phyloP scores from a whole-genome alignment of 2,329 filamentous ascomycete species.

The Colletotrichum sp. region DNA sequence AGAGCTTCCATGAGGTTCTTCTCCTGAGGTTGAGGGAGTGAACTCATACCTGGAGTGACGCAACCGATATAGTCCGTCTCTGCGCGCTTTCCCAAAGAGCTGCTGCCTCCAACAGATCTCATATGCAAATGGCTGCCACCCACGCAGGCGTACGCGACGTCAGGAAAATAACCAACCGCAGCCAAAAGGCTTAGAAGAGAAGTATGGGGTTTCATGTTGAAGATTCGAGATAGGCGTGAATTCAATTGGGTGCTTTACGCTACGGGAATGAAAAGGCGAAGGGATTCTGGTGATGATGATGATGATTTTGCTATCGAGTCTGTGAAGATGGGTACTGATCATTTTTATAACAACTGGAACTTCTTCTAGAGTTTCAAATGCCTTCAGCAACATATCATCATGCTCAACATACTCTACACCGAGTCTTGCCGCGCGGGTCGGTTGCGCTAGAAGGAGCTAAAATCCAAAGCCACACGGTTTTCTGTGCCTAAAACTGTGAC shows the following conservation, averaged over 20 bases:
- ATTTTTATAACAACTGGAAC: background rate
- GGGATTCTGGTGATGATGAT: background rate
- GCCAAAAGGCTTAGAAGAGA: background rate
- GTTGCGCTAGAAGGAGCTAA: background rate
- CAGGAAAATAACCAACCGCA: background rate
- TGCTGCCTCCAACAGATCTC: background rate
- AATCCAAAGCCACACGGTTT: background rate
- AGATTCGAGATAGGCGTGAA: background rate
- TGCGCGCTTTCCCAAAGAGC: background rate
- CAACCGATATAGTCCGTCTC: background rate
- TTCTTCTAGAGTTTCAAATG: background rate
- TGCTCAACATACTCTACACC: background rate
- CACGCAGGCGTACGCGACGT: background rate
- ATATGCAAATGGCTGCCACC: background rate
- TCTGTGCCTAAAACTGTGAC: background rate
- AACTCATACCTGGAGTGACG: background rate
- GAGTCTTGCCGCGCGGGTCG: background rate
- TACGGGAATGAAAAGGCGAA: background rate
- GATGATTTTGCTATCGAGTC: background rate
- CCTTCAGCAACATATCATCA: background rate
- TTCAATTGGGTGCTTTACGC: background rate
- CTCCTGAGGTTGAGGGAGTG: background rate
- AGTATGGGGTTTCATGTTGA: background rate
- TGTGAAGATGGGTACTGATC: background rate
- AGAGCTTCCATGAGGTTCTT: background rate